These are phyloP conservation scores for Hanseniaspora gamundiae DNA, from an alignment of 1,139 yeast genomes.

Conservation along the genomic window DNA sequence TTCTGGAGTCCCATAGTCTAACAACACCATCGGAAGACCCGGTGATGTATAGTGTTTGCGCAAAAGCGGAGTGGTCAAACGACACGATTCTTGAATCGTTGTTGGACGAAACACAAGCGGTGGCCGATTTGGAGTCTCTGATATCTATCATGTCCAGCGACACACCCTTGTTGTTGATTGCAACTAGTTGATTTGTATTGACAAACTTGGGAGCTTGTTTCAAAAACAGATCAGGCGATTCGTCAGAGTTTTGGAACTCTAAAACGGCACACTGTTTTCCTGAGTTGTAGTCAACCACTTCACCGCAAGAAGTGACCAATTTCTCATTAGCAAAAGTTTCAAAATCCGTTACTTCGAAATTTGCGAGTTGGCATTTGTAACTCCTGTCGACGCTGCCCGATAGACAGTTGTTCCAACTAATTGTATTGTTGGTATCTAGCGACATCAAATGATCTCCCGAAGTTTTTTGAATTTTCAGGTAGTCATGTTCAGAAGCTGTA, in stretches of 20 bases:
- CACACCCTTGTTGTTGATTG: neutral
- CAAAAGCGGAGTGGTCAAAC: slow-evolving; percentile 18
- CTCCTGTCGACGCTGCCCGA: neutral
- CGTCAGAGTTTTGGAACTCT: neutral
- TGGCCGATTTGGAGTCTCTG: neutral
- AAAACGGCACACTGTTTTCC: neutral
- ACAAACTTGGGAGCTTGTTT: neutral
- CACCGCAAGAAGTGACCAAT: neutral
- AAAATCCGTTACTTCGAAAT: neutral
- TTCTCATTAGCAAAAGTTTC: neutral
- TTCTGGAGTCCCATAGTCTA: slow-evolving; percentile 25
- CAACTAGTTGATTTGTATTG: neutral
- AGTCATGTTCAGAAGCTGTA: neutral
- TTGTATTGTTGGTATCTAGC: neutral
- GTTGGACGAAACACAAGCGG: neutral
- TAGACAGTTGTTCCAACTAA: neutral
- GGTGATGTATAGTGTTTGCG: slow-evolving; percentile 21
- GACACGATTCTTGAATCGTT: slow-evolving; percentile 18
- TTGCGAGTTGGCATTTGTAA: neutral
- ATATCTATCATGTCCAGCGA: neutral
- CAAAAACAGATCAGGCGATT: neutral
- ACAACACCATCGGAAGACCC: slow-evolving; percentile 23
- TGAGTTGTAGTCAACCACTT: neutral
- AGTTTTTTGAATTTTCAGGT: neutral
- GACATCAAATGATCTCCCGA: neutral